Base-by-base conservation (phyloP, 2,329 filamentous ascomycete genomes). In the Penicillium sp. region DNA sequence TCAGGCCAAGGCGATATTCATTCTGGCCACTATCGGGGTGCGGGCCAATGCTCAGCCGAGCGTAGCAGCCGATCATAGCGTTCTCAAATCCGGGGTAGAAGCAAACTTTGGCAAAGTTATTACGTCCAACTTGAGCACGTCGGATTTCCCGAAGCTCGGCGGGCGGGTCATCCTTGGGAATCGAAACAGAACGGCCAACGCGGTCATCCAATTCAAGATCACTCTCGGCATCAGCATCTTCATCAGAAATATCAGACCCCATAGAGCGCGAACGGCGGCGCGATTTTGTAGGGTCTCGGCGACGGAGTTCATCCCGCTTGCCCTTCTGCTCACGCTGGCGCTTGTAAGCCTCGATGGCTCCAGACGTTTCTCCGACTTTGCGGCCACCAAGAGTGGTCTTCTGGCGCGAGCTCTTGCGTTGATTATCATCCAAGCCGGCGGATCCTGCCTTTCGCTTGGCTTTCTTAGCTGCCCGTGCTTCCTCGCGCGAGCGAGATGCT, bases 81-180 rank as follows among this genome's bases (percentile, higher is more conserved):
- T 89, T 79, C 55, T 96, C 90, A 65, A 99, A 97, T 4, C 88
- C 88, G 12, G 94, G 94, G 66, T 93, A 93, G 78, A 96, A 96
- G 81, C 92, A 97, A 55, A 96, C 89, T 69, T 93, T 87, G 7
- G 89, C 89, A 73, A 99, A 96, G 69, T 92, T 90, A 65, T 85
- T 89, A 61, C 94, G 86, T 49, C 93, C 91, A 58, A 99, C 84
- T 57, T 91, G 86, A 53, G 93, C 86, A 50, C 90, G 86, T 70
- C 97, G 89, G 63, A 93, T 86, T 73, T 97, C 91, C n/a, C 83
- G 83, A 21, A 96, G 79, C 36, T 89, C 86, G 2, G 90, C 86
- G 27, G 87, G 88, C 15, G 86, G 85, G 42, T 87, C 85, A 59
- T 90, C 86, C 62, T 87, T 88, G 33, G 81, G 76, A 51, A 75